Conservation (phyloP, 2,329 filamentous ascomycete genomes). For the Aspergillus sp. region DNA sequence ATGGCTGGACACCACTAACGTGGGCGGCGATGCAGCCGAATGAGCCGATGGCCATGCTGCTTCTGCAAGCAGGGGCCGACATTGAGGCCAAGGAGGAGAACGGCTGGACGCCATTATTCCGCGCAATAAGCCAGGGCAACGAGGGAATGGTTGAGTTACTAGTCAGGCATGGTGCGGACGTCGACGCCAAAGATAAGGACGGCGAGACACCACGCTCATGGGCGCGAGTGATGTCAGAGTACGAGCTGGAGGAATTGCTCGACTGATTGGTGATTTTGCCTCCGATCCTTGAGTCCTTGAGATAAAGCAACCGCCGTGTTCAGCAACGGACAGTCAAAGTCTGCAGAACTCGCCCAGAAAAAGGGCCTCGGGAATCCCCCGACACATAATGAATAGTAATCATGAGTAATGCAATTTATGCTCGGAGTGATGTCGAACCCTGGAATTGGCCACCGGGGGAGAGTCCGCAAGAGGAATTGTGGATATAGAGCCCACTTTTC, state of each 20-base stretch:
- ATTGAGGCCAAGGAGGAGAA: background rate
- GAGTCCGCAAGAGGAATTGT: too few relatives aligned
- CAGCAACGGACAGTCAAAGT: too few relatives aligned
- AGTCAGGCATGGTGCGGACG: background rate
- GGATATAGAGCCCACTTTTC: too few relatives aligned
- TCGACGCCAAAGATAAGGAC: background rate
- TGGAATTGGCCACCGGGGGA: too few relatives aligned
- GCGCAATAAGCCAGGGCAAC: slow-evolving; percentile 14
- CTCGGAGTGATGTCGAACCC: too few relatives aligned
- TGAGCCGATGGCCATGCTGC: background rate
- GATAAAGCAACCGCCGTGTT: too few relatives aligned
- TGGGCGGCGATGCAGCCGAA: background rate
- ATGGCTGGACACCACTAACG: background rate
- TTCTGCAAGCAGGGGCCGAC: background rate
- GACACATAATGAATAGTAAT: too few relatives aligned
- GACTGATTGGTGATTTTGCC: background rate
- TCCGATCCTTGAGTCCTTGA: too few relatives aligned
- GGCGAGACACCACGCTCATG: slow-evolving; percentile 5
- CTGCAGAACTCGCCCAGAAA: too few relatives aligned
- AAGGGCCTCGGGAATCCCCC: too few relatives aligned
- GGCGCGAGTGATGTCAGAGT: background rate
- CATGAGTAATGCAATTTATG: too few relatives aligned
- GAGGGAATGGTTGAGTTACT: slow-evolving; percentile 2
- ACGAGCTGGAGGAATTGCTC: background rate
- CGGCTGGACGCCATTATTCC: slow-evolving; percentile 12